Conservation (phyloP, 352 stramenopile species). For the Pythium volutum region DNA sequence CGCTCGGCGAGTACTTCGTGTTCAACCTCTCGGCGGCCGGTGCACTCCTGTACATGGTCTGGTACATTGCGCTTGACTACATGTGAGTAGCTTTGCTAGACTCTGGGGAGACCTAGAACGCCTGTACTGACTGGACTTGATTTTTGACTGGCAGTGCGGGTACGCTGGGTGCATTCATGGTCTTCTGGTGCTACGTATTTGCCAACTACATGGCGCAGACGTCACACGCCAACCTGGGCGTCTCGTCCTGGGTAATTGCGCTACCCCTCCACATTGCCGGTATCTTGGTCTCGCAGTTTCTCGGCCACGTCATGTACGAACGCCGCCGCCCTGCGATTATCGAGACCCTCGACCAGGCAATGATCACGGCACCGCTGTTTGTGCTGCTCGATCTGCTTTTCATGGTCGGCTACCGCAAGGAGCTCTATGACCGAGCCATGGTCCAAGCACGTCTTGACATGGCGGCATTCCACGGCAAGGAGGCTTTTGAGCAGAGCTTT, state of each 20-base stretch:
- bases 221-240: constrained; percentile 33
- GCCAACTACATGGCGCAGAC: constrained; percentile 53
- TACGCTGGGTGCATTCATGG: constrained; percentile 45
- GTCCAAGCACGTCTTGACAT: constrained; percentile 66
- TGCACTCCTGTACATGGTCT: constrained; percentile 40
- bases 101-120: too few relatives aligned
- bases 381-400: constrained; percentile 82
- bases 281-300: constrained; percentile 75
- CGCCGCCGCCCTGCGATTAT: constrained; percentile 79
- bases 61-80: constrained; percentile 47
- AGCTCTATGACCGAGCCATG: constrained; percentile 60
- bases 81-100: constrained; percentile 24
- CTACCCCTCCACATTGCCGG: constrained; percentile 49
- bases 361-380: constrained; percentile 84
- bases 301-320: constrained; percentile 86
- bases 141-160: constrained; percentile 30
- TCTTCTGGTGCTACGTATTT: constrained; percentile 56
- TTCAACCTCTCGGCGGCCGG: constrained; percentile 36
- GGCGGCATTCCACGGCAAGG: constrained; percentile 43
- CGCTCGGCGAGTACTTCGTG: constrained; percentile 36
- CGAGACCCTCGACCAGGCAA: constrained; percentile 79
- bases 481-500: constrained; percentile 20
- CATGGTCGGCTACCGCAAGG: constrained; percentile 64
- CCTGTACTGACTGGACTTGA: too few relatives aligned
- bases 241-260: constrained; percentile 49